Evolutionary conservation across 768 basidiomycete genomes (phyloP).

Genomic region (Candolleomyces efflorescens): DNA sequence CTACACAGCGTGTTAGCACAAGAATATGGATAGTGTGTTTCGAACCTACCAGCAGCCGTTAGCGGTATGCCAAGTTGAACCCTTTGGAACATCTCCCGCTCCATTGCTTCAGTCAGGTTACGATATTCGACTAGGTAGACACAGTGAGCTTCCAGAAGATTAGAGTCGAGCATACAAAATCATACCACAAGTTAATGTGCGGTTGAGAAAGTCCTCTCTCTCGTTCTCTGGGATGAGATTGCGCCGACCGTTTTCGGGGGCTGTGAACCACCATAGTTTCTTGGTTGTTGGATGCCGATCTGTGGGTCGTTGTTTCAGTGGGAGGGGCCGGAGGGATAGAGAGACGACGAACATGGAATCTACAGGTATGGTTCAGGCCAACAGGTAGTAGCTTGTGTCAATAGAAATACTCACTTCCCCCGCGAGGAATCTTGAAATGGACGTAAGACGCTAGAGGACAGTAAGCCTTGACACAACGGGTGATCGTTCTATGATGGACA

Average conservation of each 20-base stretch:
- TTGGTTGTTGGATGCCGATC: conserved; percentile 56
- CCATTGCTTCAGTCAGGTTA: conserved; percentile 45
- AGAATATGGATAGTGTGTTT: not conserved
- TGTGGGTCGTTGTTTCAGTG: conserved; percentile 16
- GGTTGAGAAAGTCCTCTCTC: conserved; percentile 48
- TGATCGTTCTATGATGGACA: not conserved
- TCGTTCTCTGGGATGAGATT: conserved; percentile 49
- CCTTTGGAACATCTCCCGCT: conserved; percentile 79
- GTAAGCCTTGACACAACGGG: not conserved
- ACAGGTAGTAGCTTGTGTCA: not conserved
- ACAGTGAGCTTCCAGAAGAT: not conserved
- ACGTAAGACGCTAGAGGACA: conserved; percentile 5
- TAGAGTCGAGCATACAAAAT: not conserved
- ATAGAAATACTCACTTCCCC: conserved; percentile 1
- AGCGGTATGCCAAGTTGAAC: conserved; percentile 79
- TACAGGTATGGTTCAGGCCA: conserved; percentile 15
- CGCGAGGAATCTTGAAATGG: conserved; percentile 2
- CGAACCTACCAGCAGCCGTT: conserved; percentile 58
- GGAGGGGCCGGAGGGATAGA: not conserved
- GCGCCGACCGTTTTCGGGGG: conserved; percentile 43
- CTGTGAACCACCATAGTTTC: conserved; percentile 60
- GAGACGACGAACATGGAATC: conserved; percentile 50
- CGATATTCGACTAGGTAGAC: conserved; percentile 59
- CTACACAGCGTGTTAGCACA: conserved; percentile 26
- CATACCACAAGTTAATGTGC: conserved; percentile 67